Evolutionary conservation across 2,329 filamentous ascomycete genomes (phyloP), one percentile per base, ranked within the genome.

Genomic region (Pseudopyricularia cyperi): DNA sequence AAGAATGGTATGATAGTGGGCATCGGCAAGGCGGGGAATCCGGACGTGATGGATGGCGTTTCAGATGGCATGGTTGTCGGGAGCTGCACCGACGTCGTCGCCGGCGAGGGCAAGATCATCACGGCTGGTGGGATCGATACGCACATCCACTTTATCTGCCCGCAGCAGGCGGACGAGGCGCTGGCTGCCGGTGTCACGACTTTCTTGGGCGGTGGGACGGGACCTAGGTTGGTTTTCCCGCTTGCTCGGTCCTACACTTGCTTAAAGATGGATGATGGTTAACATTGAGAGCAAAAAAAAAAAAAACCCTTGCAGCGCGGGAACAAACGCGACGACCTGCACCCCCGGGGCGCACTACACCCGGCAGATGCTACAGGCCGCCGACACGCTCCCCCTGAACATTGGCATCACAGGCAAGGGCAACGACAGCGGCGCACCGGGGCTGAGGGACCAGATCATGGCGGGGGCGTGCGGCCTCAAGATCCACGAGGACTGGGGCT

Each of bases 401-500:
- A 72, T 91, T 52, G 91, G 89, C 35, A 87, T 97, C 61, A 96
- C 90, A 0, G 89, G 87, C 42, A 97, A 97, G 71, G 91, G 91
- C 55, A 96, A 95, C 63, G 91, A 97, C 66, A 82, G 83, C 58
- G 79, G 79, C 11, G 76, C 80, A 0, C 65, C 67, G 2, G 86
- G 85, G 9, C 75, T 97, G 2, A 79, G 82, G 48, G 87, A 96
- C 58, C 89, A 95, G 68, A 76, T 87, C 53, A 70, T 78, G 52
- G 91, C 91, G 0, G 91, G 91, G 9, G 90, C 85, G 1, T 91
- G 88, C 59, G 91, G 91, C 7, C 76, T 97, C 55, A 97, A 97
- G 67, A 74, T 97, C 7, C 91, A 97, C 66, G 91, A 97, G 69
- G 91, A 97, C 67, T 97, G 91, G 91, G 91, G 91, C 51, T 82